These are phyloP conservation scores for Xylariaceae sp. DNA, from an alignment of 2,329 filamentous ascomycete genomes.

Conservation along the genomic window DNA sequence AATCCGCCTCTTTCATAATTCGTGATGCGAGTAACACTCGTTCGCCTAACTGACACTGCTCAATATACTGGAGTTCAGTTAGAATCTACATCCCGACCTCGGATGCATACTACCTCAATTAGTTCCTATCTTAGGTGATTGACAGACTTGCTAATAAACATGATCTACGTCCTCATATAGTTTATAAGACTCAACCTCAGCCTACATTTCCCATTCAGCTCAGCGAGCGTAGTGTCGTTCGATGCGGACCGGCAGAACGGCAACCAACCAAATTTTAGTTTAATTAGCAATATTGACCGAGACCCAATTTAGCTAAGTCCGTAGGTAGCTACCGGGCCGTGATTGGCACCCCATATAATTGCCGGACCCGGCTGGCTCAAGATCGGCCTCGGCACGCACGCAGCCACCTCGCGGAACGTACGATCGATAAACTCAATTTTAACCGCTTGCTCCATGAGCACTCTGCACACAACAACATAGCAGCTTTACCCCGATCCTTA, in stretches of 20 bases:
- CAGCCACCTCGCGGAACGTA: background rate
- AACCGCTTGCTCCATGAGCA: background rate
- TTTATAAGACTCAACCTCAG: background rate
- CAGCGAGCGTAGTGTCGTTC: background rate
- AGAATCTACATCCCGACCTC: background rate
- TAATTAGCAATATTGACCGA: background rate
- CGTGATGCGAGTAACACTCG: too few relatives aligned
- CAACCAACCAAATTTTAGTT: background rate
- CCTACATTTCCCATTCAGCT: background rate
- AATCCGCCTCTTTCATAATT: too few relatives aligned
- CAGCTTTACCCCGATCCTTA: too few relatives aligned
- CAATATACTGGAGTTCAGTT: background rate
- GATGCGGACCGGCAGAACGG: background rate
- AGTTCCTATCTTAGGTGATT: too few relatives aligned
- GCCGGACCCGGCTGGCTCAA: background rate
- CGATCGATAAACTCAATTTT: background rate
- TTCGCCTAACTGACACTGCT: too few relatives aligned
- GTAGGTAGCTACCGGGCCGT: background rate
- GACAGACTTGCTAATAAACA: too few relatives aligned
- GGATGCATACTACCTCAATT: background rate
- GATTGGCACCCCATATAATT: background rate
- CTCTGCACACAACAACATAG: too few relatives aligned
- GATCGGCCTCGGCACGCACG: background rate
- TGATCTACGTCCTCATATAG: background rate
- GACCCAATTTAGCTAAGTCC: too few relatives aligned